phyloP scores from a whole-genome alignment of 2,329 filamentous ascomycete genomes.

The Dothistroma septosporum region DNA sequence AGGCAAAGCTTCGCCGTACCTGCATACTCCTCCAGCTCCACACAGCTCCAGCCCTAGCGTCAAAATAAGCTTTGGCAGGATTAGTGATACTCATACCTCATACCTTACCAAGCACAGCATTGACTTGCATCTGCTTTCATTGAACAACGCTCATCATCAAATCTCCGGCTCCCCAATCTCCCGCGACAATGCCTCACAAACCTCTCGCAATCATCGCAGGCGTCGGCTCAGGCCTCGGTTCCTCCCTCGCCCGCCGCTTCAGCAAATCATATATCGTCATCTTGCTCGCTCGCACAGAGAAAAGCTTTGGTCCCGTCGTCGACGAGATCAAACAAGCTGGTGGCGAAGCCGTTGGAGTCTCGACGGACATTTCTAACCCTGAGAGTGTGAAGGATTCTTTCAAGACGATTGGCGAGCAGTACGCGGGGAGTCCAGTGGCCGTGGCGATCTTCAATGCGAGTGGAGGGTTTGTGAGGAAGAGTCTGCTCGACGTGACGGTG shows the following conservation, averaged over 20 bases:
- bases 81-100: too few species aligned
- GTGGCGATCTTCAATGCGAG: constrained; percentile 68
- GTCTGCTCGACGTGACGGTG: constrained; percentile 56
- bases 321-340: constrained; percentile 62
- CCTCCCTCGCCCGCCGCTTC: constrained; percentile 56
- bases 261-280: constrained; percentile 64
- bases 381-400: constrained; percentile 56
- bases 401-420: constrained; percentile 54
- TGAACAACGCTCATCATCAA: too few species aligned
- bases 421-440: constrained; percentile 42
- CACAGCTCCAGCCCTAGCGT: too few species aligned
- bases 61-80: too few species aligned
- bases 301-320: constrained; percentile 60
- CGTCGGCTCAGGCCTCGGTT: constrained; percentile 64
- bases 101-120: too few species aligned
- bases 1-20: too few species aligned
- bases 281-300: constrained; percentile 62
- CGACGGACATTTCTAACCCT: constrained; percentile 57
- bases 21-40: too few species aligned
- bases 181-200: neutral
- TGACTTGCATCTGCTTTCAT: too few species aligned
- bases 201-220: constrained; percentile 64
- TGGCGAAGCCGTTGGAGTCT: constrained; percentile 64
- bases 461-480: constrained; percentile 53
- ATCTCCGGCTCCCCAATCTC: too few species aligned